Evolutionary conservation across 148 eudicot genomes (phyloP), one percentile per base, ranked within the genome.

Genomic region (Chenopodium suecicum): DNA sequence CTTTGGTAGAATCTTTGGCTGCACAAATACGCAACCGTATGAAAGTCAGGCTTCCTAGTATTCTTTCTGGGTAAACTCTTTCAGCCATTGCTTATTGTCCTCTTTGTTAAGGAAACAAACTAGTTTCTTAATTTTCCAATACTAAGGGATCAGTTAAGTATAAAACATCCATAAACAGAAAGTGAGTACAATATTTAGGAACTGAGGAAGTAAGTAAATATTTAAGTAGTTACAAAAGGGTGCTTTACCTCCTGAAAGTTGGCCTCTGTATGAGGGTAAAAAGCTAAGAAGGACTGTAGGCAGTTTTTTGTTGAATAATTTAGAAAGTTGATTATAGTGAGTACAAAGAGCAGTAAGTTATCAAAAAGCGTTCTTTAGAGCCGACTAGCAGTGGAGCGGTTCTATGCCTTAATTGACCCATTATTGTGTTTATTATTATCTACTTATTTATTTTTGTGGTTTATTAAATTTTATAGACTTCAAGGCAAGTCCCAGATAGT

Each of bases 401-500:
- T 54, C 37, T 41, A 34, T 70, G 29, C 68, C 70, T 37, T 29
- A 73, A 62, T 32, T 7, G 22, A 29, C 29, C 69, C 64, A 65
- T 47, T 41, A 73, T 4, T 81, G 27, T 25, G 70, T 78, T 69
- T 67, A 34, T 75, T 74, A 32, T 44, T 41, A 41, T 41, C 44
- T 41, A 41, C 7, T 41, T 41, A 41, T 6, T 41, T 41, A 41
- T 58, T 25, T 9, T 44, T 9, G 41, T 78, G 25, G 34, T 41
- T 29, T 50, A 13, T 11, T 13, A 50, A 60, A 46, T 75, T 41
- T 41, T 79, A 70, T 88, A 96, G 99, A 90, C 99, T 96, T 90
- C 99, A 96, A 86, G 94, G 99, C 34, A 96, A 94, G 87, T 96
- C 99, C 32, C 98, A 92, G 86, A 80, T 91, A 67, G 88, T 96